Base-by-base conservation (phyloP, 257 asterid species). In the Cruciata laevipes region DNA sequence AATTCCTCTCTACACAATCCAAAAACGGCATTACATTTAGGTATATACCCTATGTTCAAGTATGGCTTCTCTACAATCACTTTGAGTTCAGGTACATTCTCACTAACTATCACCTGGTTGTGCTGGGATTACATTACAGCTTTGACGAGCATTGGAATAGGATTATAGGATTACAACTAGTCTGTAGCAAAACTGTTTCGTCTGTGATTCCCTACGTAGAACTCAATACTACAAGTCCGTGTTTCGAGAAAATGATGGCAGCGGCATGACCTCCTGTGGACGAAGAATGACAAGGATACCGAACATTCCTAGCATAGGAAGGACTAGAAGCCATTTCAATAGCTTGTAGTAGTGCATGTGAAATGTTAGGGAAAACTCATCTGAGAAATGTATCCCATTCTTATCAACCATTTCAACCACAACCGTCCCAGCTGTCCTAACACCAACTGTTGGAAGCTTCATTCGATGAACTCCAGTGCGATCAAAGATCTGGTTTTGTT, bases 261-360 rank as follows among this genome's bases (percentile, higher is more conserved):
- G 76, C 4, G 98, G 99, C 93, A 85, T 81, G 81, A 84, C 89
- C 61, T 89, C 99, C 51, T 90, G 98, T 0, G 99, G 98, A 30
- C 94, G 98, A 47, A 89, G 82, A 68, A 94, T 88, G 69, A 94
- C 93, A 12, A 94, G 95, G 52, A 94, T 76, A 33, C 91, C 96
- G 44, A 94, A 94, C 96, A 90, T 87, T 63, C 96, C 99, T 9
- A 94, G 90, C 99, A 94, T 94, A 11, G 99, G 99, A 68, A 94
- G 96, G 66, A 89, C 91, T 27, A 89, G 83, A 68, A 94, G 87
- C 99, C 98, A 94, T 74, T 94, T 94, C 85, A 94, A 74, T 73
- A 91, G 85, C 66, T 89, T 94, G 76, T 87, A 87, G 77, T 94
- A 94, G 75, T 89, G 79, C 87, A 89, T 78, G 71, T 94, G 99